phyloP scores from a whole-genome alignment of 768 basidiomycete genomes.

The Lentinula aciculospora region DNA sequence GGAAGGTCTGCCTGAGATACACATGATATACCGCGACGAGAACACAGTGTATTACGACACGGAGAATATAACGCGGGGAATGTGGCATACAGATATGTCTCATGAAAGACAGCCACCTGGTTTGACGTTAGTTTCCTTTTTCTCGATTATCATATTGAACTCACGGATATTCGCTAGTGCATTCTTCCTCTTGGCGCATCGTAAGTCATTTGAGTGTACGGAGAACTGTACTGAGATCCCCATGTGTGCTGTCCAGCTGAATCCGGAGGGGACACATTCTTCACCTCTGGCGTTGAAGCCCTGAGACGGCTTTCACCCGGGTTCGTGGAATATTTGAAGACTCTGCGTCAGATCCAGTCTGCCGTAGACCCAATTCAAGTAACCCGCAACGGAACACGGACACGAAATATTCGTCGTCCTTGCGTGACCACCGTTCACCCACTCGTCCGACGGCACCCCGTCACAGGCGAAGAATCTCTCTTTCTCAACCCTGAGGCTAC shows the following conservation, averaged over 20 bases:
- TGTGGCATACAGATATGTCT: constrained; percentile 43
- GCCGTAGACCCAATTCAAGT: constrained; percentile 52
- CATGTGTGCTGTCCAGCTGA: background rate
- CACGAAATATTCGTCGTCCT: constrained; percentile 54
- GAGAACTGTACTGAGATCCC: background rate
- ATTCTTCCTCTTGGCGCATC: constrained; percentile 42
- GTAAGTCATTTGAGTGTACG: background rate
- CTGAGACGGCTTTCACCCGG: constrained; percentile 47
- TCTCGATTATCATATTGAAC: background rate
- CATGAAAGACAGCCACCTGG: constrained; percentile 63
- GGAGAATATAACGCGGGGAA: constrained; percentile 30
- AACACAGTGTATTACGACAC: constrained; percentile 42
- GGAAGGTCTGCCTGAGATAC: constrained; percentile 44
- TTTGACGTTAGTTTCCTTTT: constrained; percentile 39
- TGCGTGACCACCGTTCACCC: constrained; percentile 44
- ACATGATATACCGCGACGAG: constrained; percentile 56
- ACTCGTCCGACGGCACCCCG: constrained; percentile 35
- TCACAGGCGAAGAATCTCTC: constrained; percentile 57
- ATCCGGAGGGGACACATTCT: constrained; percentile 43
- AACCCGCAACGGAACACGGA: constrained; percentile 46
- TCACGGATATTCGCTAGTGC: constrained; percentile 50
- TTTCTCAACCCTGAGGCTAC: constrained; percentile 61
- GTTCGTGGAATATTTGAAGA: constrained; percentile 52
- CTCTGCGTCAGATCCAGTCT: constrained; percentile 53
- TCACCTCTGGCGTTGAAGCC: constrained; percentile 39